Base-by-base conservation (phyloP, 768 basidiomycete genomes). In the Arthromyces matolae region DNA sequence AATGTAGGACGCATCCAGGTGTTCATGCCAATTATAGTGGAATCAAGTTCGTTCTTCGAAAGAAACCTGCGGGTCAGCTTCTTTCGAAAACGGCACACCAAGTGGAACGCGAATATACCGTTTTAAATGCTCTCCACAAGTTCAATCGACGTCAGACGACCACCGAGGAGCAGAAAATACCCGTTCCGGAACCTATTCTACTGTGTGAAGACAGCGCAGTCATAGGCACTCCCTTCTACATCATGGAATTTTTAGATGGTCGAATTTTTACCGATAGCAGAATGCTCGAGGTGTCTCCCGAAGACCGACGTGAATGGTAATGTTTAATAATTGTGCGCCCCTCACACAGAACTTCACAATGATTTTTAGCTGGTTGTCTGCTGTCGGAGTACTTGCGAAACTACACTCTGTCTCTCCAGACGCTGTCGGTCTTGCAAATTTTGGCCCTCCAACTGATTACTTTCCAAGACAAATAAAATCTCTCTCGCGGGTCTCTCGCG, bases 231-330 rank as follows among this genome's bases (percentile, higher is more conserved):
- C 81, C 86, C 2, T 97, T 97, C 69, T 98, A 96, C 63, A 77
- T 97, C 36, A 98, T 99, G 95, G 88, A 97, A 62, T 98, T 89
- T 63, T 61, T 98, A 36, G 84, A 95, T 18, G 95, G 95, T 0
- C 79, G 96, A 38, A 94, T 97, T 56, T 99, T 96, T 69, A 89
- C 90, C 10, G 88, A 97, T 65, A 71, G 78, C 7, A 67, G 80
- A 51, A 84, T 96, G 83, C 79, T 80, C 0, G 83, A 88, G 58
- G 68, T 91, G 1, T 60, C 78, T 4, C 71, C 76, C 3, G 59
- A 76, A 45, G 84, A 86, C 56, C 70, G 86, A 60, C 71, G 76
- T 45, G 82, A 87, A 66, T 88, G 89, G 91, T 87, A 55, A 23
- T 31, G 18, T 18, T 20, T 20, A 10, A 9, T 16, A 22, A 29